Base-by-base conservation (phyloP, 2,329 filamentous ascomycete species). In the Ophidiomyces ophidiicola region DNA sequence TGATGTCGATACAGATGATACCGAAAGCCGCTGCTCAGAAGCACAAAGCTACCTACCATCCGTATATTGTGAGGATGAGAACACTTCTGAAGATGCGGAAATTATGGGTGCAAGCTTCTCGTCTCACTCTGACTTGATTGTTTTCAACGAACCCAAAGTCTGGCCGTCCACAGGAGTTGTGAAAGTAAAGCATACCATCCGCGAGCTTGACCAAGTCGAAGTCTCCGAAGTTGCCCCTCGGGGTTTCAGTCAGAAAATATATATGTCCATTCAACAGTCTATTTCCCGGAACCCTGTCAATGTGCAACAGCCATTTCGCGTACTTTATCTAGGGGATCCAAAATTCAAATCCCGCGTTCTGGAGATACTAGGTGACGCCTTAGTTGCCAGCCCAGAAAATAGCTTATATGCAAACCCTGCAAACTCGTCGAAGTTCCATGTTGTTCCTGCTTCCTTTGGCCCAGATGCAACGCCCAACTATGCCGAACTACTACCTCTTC, bases 361-460 rank as follows among this genome's bases (percentile, higher is more conserved):
- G 10, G 60, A 64, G 46, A 69, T 69, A 44, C 60, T 69, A 12
- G 66, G 63, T 6, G 63, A 67, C 46, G 63, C 64, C 7, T 46
- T 69, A 18, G 63, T 66, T 5, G 61, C 63, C 12, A 61, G 59
- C 44, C 55, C 58, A 14, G 49, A 47, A 17, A 48, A 53, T 36
- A 51, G 52, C 25, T 54, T 53, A 6, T 55, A 53, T 37, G 52
- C 49, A 24, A 58, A 55, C 46, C 61, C 55, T 14, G 49, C 55
- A 14, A 59, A 63, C 37, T 61, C 63, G 11, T 64, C 64, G 24
- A 58, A 62, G 30, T 69, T 64, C 45, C 65, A 67, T 49, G 60
- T 69, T 41, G 60, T 69, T 24, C 66, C 66, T 7, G 63, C 65
- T 6, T 64, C 64, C 0, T 67, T 64, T 48, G 66, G 64, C 32